Conservation (phyloP, 495 filamentous ascomycete genomes). For the Chaetomidium leptoderma region DNA sequence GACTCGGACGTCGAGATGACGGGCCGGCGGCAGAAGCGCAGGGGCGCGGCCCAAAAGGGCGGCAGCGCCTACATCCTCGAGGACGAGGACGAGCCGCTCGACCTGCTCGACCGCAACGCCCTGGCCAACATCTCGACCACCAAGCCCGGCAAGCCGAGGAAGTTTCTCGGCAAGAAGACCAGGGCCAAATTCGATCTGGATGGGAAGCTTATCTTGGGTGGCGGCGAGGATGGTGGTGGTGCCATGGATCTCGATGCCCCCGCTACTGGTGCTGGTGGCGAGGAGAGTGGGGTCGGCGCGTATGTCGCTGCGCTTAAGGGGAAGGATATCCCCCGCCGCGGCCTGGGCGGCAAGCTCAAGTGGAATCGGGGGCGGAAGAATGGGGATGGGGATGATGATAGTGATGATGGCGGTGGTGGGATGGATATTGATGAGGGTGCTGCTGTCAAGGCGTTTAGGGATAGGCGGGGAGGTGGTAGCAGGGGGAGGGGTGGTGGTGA, state of each 20-base stretch:
- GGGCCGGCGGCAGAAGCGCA: slow-evolving; percentile 42
- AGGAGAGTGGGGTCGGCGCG: slow-evolving; percentile 71
- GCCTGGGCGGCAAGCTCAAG: slow-evolving; percentile 81
- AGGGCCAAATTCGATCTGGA: slow-evolving; percentile 74
- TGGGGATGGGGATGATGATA: slow-evolving; percentile 60
- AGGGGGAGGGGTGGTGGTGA: slow-evolving; percentile 16
- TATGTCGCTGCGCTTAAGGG: slow-evolving; percentile 89
- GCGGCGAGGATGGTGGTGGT: slow-evolving; percentile 50
- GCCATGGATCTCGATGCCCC: slow-evolving; percentile 57
- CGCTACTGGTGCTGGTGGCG: slow-evolving; percentile 32
- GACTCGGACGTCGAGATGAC: slow-evolving; percentile 62
- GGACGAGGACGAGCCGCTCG: slow-evolving; percentile 86
- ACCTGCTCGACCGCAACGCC: slow-evolving; percentile 82
- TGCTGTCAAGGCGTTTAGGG: slow-evolving; percentile 44
- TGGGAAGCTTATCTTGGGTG: slow-evolving; percentile 81
- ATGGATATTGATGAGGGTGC: slow-evolving; percentile 45
- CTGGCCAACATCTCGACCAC: slow-evolving; percentile 91
- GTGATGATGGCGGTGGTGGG: slow-evolving; percentile 55
- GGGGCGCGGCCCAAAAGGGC: slow-evolving; percentile 46
- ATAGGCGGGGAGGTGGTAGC: slow-evolving; percentile 26
- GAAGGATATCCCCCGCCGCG: slow-evolving; percentile 73
- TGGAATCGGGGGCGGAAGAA: slow-evolving; percentile 67
- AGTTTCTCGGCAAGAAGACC: slow-evolving; percentile 45
- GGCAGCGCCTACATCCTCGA: slow-evolving; percentile 82
- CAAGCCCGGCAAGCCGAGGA: slow-evolving; percentile 62